Evolutionary conservation across 2,329 filamentous ascomycete genomes (phyloP).

Genomic region (Colletotrichum nymphaeae): DNA sequence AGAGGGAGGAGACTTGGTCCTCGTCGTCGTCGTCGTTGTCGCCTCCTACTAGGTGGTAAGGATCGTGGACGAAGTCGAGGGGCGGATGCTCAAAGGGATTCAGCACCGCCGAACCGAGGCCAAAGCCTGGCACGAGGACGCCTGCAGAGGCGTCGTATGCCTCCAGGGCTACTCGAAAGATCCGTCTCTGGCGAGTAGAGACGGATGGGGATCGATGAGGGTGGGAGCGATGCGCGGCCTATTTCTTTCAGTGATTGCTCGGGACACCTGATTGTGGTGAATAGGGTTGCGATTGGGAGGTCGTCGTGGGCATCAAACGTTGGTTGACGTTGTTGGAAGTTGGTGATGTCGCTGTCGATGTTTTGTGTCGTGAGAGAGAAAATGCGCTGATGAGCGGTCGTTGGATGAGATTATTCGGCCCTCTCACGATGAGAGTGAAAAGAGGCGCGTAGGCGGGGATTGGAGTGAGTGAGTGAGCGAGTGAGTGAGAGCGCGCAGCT

Average conservation of each 20-base stretch:
- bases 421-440: neutral
- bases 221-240: neutral
- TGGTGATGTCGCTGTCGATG: neutral
- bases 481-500: neutral
- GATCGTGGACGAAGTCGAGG: slow-evolving; percentile 28
- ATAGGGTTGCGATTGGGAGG: neutral
- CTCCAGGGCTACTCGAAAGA: slow-evolving; percentile 47
- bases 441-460: neutral
- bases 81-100: slow-evolving; percentile 35
- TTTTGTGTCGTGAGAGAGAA: neutral
- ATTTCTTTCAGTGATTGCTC: slow-evolving; percentile 6
- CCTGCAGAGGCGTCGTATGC: slow-evolving; percentile 46
- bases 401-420: neutral
- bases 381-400: neutral
- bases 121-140: slow-evolving; percentile 47
- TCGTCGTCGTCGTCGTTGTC: slow-evolving; percentile 23
- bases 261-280: slow-evolving; percentile 18
- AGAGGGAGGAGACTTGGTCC: slow-evolving; percentile 38
- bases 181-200: slow-evolving; percentile 37
- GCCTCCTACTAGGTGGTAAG: slow-evolving; percentile 22
- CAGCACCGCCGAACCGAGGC: slow-evolving; percentile 47
- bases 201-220: neutral
- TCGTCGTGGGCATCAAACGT: neutral
- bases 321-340: too few species aligned
- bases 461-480: neutral